These are phyloP conservation scores for Zhuliangozyma parablackwelliae DNA, from an alignment of 1,139 yeast species.

Conservation along the genomic window DNA sequence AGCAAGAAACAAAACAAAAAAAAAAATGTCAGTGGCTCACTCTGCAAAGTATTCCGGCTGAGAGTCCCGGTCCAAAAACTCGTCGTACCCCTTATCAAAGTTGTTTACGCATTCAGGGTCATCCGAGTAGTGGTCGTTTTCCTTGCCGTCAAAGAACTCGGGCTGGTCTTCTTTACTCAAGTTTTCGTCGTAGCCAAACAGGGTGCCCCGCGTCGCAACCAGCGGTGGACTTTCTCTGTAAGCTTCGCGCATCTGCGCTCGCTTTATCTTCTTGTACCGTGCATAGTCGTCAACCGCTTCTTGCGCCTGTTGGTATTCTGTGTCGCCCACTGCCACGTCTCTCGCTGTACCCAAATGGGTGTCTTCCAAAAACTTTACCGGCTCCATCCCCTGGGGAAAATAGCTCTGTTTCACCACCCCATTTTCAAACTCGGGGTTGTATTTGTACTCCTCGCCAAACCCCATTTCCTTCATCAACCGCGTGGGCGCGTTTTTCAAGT, in stretches of 20 bases:
- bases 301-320: slow-evolving; percentile 18
- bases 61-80: slow-evolving; percentile 22
- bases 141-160: slow-evolving; percentile 35
- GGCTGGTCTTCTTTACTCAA: slow-evolving; percentile 36
- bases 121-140: slow-evolving; percentile 28
- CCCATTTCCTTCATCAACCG: slow-evolving; percentile 83
- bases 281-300: slow-evolving; percentile 23
- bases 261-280: slow-evolving; percentile 6
- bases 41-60: slow-evolving; percentile 19
- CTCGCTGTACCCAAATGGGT: slow-evolving; percentile 28
- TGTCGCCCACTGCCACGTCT: slow-evolving; percentile 24
- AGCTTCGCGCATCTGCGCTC: slow-evolving; percentile 7
- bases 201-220: slow-evolving; percentile 7
- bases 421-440: slow-evolving; percentile 72
- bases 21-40: too few species aligned
- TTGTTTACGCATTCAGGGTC: slow-evolving; percentile 33
- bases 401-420: slow-evolving; percentile 74
- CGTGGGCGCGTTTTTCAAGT: slow-evolving; percentile 92
- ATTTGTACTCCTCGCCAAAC: slow-evolving; percentile 78
- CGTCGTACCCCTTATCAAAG: slow-evolving; percentile 35
- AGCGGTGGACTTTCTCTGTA: slow-evolving; percentile 3
- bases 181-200: slow-evolving; percentile 31
- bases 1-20: too few species aligned
- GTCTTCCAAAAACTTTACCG: slow-evolving; percentile 32
- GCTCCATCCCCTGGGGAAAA: slow-evolving; percentile 50